Conservation (phyloP, 2,329 filamentous ascomycete genomes). For the Dothistroma pini region DNA sequence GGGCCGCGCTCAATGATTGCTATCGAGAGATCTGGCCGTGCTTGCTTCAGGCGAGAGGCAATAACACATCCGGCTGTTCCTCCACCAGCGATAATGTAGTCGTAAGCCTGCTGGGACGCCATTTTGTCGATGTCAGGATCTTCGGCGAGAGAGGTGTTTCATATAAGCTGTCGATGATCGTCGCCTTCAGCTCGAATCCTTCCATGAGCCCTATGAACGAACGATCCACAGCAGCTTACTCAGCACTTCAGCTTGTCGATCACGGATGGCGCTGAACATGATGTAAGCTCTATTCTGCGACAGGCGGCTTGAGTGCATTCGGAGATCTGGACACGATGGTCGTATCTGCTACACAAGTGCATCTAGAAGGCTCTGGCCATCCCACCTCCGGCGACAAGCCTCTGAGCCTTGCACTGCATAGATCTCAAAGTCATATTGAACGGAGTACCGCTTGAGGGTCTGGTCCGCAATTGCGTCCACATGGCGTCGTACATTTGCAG, state of each 20-base stretch:
- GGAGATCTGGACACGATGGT: not conserved
- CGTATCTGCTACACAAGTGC: no score
- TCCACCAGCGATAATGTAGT: slow-evolving; percentile 27
- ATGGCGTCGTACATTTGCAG: not conserved
- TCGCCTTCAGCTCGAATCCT: not conserved
- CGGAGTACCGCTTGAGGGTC: no score
- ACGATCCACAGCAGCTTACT: not conserved
- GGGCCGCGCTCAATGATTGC: slow-evolving; percentile 4
- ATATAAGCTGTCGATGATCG: not conserved
- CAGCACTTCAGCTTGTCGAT: not conserved
- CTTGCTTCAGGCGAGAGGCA: slow-evolving; percentile 18
- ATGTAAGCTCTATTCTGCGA: not conserved
- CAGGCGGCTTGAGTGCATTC: not conserved
- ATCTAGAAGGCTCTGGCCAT: no score
- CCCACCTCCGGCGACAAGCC: no score
- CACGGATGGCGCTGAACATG: not conserved
- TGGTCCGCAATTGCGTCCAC: not conserved
- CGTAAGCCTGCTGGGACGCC: slow-evolving; percentile 7
- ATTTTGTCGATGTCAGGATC: not conserved
- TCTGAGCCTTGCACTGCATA: no score
- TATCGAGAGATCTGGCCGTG: not conserved
- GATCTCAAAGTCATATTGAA: no score
- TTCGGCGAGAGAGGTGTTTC: not conserved
- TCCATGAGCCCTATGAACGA: not conserved
- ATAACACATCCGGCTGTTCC: slow-evolving; percentile 27